Conservation (phyloP, 495 filamentous ascomycete genomes). For the Neurospora sp. region DNA sequence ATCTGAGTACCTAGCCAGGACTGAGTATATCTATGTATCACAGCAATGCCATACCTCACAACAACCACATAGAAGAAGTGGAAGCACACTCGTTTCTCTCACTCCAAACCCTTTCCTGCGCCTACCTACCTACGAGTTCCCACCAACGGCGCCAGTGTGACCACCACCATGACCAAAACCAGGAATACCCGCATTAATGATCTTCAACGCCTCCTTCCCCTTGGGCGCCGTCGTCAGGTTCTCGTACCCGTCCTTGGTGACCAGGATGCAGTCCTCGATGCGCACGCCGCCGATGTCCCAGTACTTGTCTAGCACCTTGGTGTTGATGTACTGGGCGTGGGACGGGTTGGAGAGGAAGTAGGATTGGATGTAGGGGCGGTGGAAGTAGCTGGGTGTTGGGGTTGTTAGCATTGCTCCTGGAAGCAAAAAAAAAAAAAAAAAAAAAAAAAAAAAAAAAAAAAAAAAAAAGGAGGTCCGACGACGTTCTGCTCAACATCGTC, state of each 20-base stretch:
- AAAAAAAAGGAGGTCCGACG: neutral
- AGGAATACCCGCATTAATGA: constrained; percentile 16
- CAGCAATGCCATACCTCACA: neutral
- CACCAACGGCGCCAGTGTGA: neutral
- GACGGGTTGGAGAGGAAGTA: constrained; percentile 52
- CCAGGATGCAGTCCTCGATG: constrained; percentile 85
- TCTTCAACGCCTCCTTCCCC: constrained; percentile 43
- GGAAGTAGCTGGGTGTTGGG: constrained; percentile 48
- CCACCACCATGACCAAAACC: neutral
- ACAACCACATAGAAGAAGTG: neutral
- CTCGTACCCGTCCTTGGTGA: constrained; percentile 67
- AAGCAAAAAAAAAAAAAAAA: neutral
- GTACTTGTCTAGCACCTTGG: constrained; percentile 57
- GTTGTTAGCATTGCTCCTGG: neutral
- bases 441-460: too few species aligned
- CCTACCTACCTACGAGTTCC: neutral
- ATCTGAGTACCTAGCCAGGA: too few species aligned
- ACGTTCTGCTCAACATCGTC: neutral
- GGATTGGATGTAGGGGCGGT: constrained; percentile 47
- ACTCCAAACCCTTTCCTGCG: neutral
- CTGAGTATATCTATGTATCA: neutral
- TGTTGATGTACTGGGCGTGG: constrained; percentile 64
- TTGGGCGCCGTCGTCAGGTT: constrained; percentile 80
- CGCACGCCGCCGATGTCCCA: constrained; percentile 76
- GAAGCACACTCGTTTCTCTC: neutral